phyloP scores from a whole-genome alignment of 345 rosid species.

The Arabis hirsuta region DNA sequence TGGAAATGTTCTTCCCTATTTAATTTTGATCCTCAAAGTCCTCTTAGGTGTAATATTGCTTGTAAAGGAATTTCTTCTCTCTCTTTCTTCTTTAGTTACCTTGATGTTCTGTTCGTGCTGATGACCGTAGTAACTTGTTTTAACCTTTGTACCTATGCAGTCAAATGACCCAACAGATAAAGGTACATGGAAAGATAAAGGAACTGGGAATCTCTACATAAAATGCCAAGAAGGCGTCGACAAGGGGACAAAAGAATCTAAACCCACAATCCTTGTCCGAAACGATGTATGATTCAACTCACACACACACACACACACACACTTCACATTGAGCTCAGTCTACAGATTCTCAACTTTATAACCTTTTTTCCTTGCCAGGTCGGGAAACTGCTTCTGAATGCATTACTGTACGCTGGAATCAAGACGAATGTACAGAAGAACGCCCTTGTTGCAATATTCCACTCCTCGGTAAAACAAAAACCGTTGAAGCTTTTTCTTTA shows the following conservation, averaged over 20 bases:
- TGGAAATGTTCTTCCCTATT: background rate
- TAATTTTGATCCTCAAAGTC: background rate
- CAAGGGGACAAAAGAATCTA: constrained; percentile 90
- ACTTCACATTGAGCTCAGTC: constrained; percentile 17
- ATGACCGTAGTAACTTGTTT: background rate
- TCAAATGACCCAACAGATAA: constrained; percentile 77
- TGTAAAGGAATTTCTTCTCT: no score
- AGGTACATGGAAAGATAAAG: constrained; percentile 95
- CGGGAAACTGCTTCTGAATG: constrained; percentile 86
- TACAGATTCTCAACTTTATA: constrained; percentile 9
- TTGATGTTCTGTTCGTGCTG: constrained; percentile 1
- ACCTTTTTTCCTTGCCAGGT: constrained; percentile 52
- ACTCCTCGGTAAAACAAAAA: constrained; percentile 67
- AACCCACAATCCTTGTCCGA: constrained; percentile 80
- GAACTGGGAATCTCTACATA: constrained; percentile 85
- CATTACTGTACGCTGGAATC: constrained; percentile 85
- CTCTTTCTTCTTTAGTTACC: no score
- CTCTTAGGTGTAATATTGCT: background rate
- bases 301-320: no score
- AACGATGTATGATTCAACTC: constrained; percentile 66
- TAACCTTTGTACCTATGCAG: constrained; percentile 46
- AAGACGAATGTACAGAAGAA: constrained; percentile 78
- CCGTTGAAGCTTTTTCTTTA: background rate
- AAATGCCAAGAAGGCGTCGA: constrained; percentile 83
- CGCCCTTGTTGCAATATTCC: constrained; percentile 90